Evolutionary conservation across 2,329 filamentous ascomycete species (phyloP).

Genomic region (Colletotrichum agaves): DNA sequence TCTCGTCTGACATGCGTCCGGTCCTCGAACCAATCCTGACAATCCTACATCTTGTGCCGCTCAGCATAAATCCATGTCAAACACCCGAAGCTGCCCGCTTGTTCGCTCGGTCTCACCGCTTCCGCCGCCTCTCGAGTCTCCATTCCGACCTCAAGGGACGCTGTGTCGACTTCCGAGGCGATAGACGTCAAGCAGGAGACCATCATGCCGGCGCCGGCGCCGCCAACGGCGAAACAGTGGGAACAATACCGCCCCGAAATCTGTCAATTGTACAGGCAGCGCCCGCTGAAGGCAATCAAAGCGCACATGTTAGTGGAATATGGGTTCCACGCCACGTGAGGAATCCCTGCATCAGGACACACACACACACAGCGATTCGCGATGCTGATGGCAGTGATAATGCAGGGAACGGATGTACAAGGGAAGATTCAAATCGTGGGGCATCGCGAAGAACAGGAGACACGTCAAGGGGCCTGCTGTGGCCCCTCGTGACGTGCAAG

Average conservation of each 20-base stretch:
- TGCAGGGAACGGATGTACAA: conserved; percentile 35
- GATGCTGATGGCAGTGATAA: not conserved
- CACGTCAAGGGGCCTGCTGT: not conserved
- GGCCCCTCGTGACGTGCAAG: too few relatives aligned
- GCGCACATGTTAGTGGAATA: conserved; percentile 3
- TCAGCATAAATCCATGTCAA: conserved; percentile 9
- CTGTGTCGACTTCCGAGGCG: not conserved
- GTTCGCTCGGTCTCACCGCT: not conserved
- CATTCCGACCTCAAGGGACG: not conserved
- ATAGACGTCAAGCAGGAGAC: not conserved
- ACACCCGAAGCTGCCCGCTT: not conserved
- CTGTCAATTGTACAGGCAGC: conserved; percentile 15
- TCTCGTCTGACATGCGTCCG: conserved; percentile 3
- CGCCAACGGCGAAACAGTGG: conserved; percentile 32
- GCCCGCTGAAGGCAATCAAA: conserved; percentile 16
- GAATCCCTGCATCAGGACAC: not conserved
- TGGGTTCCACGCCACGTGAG: conserved; percentile 34
- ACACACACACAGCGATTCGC: not conserved
- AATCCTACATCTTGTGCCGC: conserved; percentile 1
- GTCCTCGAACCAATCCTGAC: conserved; percentile 5
- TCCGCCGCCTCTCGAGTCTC: not conserved
- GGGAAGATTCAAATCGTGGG: conserved; percentile 27
- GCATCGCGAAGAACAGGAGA: conserved; percentile 31
- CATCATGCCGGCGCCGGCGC: conserved; percentile 12
- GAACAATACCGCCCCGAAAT: conserved; percentile 22